These are phyloP conservation scores for Picochlorum sp. DNA, from an alignment of 139 green algal species.

Conservation along the genomic window DNA sequence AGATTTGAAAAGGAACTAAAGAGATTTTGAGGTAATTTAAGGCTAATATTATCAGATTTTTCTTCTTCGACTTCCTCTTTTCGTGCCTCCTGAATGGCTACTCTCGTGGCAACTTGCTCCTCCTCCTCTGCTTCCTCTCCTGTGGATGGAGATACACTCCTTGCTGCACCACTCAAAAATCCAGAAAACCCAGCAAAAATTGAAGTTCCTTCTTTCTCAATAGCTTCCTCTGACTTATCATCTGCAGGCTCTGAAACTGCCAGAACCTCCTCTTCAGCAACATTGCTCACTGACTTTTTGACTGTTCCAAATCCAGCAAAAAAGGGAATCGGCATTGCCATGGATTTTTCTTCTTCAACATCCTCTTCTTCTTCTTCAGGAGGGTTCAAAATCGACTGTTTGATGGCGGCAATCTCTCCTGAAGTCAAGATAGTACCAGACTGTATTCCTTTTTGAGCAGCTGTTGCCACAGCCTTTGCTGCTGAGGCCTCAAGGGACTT, in stretches of 20 bases:
- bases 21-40: no score
- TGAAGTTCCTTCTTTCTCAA: not conserved
- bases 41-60: no score
- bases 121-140: not conserved
- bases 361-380: not conserved
- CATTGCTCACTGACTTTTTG: not conserved
- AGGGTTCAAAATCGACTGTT: conserved; percentile 6
- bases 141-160: not conserved
- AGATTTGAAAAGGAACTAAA: not conserved
- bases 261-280: conserved; percentile 5
- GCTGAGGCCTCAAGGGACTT: conserved; percentile 16
- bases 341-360: not conserved
- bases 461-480: conserved; percentile 38
- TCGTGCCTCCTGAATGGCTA: conserved; percentile 1
- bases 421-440: conserved; percentile 16
- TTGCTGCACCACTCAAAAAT: not conserved
- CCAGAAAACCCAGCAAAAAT: not conserved
- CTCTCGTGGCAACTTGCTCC: not conserved
- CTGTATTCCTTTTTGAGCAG: conserved; percentile 22
- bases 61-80: not conserved
- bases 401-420: conserved; percentile 20
- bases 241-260: conserved; percentile 13
- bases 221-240: not conserved
- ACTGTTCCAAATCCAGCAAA: not conserved
- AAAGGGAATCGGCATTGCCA: not conserved